Base-by-base conservation (phyloP, 1,284 basidiomycete genomes). In the Heterobasidion occidentale region DNA sequence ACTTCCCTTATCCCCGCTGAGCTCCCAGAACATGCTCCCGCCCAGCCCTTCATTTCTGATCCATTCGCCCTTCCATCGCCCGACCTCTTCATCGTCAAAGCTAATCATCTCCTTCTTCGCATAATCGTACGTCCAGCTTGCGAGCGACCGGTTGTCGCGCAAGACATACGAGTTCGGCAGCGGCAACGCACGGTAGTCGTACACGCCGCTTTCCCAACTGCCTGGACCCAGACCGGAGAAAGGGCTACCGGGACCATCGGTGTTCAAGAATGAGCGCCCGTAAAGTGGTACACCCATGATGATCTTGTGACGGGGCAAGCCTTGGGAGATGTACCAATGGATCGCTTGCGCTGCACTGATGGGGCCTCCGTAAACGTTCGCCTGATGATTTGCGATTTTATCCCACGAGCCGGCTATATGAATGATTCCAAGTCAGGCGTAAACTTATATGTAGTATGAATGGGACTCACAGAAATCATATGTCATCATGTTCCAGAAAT, bases 401-500 rank as follows among this genome's bases (percentile, higher is more conserved):
- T 91, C 90, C 90, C 90, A 92, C 36, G 88, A 89, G n/a, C 90
- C 90, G 59, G 88, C 86, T 89, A 58, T 11, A n/a, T 42, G 38
- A 15, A n/a, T 27, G 55, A 12, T 35, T 36, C 14, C 5, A 36
- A 19, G 36, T 53, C 35, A 15, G 12, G n/a, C 15, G 1, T 9
- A 20, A 15, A 51, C 19, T 44, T 35, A 44, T 12, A 52, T 60
- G 36, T 58, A 52, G 34, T 33, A 15, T 51, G 48, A 50, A 1
- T n/a, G 51, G 38, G 38, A 71, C 84, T 60, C 59, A 88, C 88
- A 80, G 64, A 87, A 91, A 66, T 91, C 88, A 60, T 91, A 90
- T 1, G 92, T 85, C 97, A 99, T 99, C 69, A 99, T 74, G 69
- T 98, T 98, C 95, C 94, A 98, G 68, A 97, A 94, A 64, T 94